Percentiles rank a stretch among this genome's conserved stretches.
Conservation (phyloP, 768 basidiomycete species). For the Sutorius australiensis region DNA sequence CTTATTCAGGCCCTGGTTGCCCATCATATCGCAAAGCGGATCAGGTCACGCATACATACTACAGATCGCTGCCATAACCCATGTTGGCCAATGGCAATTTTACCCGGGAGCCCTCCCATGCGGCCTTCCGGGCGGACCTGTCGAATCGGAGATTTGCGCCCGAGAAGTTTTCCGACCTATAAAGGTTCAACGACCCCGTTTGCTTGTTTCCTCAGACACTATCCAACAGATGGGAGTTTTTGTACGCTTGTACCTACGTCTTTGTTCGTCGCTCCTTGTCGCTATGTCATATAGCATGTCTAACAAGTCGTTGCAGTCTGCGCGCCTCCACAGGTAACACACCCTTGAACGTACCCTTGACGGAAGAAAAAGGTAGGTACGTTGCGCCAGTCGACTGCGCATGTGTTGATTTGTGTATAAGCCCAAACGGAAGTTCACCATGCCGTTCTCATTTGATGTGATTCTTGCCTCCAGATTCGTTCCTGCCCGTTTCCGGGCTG, state of each 20-base stretch:
- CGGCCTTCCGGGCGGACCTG: slow-evolving; percentile 17
- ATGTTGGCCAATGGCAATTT: slow-evolving; percentile 22
- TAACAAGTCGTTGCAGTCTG: slow-evolving; percentile 19
- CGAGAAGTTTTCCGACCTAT: slow-evolving; percentile 11
- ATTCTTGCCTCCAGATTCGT: slow-evolving; percentile 21
- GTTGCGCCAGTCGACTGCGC: neutral
- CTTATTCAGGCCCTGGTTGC: neutral
- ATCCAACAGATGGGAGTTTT: slow-evolving; percentile 35
- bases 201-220: slow-evolving; percentile 14
- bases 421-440: slow-evolving; percentile 13
- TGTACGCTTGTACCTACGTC: slow-evolving; percentile 27
- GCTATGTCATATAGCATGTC: neutral
- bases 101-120: slow-evolving; percentile 5
- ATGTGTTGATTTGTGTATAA: slow-evolving; percentile 10
- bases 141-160: slow-evolving; percentile 26
- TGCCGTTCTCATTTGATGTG: slow-evolving; percentile 20
- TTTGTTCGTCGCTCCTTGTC: slow-evolving; percentile 19
- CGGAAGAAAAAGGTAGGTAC: slow-evolving; percentile 14
- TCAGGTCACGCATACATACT: neutral
- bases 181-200: slow-evolving; percentile 9
- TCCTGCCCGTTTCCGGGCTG: slow-evolving; percentile 21
- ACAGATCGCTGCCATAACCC: slow-evolving; percentile 6
- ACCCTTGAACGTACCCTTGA: slow-evolving; percentile 23
- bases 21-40: neutral
- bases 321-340: slow-evolving; percentile 27